Evolutionary conservation across 441 rosid genomes (phyloP).

Genomic region (Monsonia emarginata): DNA sequence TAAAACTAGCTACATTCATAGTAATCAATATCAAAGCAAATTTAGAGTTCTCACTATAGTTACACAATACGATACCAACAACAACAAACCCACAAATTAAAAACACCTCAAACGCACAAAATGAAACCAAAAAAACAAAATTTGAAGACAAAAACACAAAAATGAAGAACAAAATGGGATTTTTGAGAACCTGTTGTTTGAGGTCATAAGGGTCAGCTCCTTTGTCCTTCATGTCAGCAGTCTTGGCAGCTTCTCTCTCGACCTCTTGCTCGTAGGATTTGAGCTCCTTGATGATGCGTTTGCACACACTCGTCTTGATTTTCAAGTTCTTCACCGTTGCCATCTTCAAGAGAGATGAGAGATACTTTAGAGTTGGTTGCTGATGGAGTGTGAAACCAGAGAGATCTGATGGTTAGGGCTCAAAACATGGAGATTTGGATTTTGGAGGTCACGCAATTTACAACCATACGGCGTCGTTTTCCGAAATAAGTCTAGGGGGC

Average conservation of each 20-base stretch:
- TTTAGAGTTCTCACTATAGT: no score
- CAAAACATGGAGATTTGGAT: no score
- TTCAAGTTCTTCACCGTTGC: conserved; percentile 59
- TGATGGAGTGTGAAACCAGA: no score
- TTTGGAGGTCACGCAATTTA: no score
- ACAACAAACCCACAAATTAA: not conserved
- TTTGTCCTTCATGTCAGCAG: conserved; percentile 76
- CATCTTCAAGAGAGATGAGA: no score
- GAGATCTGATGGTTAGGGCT: no score
- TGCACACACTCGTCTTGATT: conserved; percentile 70
- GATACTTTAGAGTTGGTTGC: no score
- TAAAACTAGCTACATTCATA: no score
- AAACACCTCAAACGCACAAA: not conserved
- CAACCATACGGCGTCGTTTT: no score
- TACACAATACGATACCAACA: no score
- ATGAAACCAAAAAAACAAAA: not conserved
- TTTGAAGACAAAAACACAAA: not conserved
- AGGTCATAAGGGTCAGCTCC: conserved; percentile 89
- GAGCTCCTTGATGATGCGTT: conserved; percentile 68
- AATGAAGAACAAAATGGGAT: no score
- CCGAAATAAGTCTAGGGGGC: no score
- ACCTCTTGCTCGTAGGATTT: conserved; percentile 85
- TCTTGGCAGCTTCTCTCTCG: conserved; percentile 75
- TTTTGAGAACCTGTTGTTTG: conserved; percentile 60
- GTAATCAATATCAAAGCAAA: not conserved